Evolutionary conservation across 345 rosid genomes (phyloP), one percentile per base, ranked within the genome.

Genomic region (Populus tremula): DNA sequence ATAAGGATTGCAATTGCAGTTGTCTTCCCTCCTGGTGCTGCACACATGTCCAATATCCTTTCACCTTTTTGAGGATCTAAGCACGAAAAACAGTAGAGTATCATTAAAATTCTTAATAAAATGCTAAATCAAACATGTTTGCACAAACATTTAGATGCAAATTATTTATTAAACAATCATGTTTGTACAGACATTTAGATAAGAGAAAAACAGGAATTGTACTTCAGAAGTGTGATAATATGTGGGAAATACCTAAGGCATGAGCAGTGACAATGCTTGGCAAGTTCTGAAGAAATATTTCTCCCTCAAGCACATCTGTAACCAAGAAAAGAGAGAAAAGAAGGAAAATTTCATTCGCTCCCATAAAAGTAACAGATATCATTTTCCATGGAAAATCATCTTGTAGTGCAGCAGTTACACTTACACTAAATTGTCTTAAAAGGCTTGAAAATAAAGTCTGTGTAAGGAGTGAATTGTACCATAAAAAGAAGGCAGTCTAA

Each of bases 11-110:
- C 96, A 80, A 93, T 89, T 76, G 95, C 97, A 66, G 99, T 93
- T 72, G 99, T 96, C 79, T 96, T 96, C 72, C 99, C 99, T 79
- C 99, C 99, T 0, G 98, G 99, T 54, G 98, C 98, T 67, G 99
- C 99, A 78, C 99, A 96, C 99, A 93, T 96, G 86, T 96, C 99
- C 80, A 96, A 80, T 82, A 96, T 81, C 53, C 93, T 86, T 82
- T 96, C 99, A 75, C 99, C 99, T 82, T 77, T 92, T 54, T 89
- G 93, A 89, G 99, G 99, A 91, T 96, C 99, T 92, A 82, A 23
- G 45, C 70, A 82, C 72, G 18, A 75, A 20, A 69, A 73, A 31
- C 12, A 25, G 64, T 29, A 18, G 39, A 18, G 39, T 63, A 63
- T 76, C 56, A 62, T 12, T 63, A 73, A 67, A 67, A 23, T 1